Percentiles rank a stretch among this genome's conserved stretches.
Conservation (phyloP, 805 yeast genomes). For the Hanseniaspora valbyensis region DNA sequence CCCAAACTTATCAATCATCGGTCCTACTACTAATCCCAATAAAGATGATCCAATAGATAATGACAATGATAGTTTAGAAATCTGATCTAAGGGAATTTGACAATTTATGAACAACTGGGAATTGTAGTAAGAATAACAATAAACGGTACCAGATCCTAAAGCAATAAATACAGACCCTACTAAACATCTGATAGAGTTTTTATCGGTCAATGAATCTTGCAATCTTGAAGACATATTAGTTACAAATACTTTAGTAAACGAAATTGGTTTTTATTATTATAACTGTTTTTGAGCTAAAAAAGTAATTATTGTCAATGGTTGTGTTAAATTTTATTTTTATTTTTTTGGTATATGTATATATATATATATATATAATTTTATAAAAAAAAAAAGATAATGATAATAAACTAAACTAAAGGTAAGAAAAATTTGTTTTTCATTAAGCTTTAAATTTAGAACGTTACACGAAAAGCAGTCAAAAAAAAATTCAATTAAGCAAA, state of each 20-base stretch:
- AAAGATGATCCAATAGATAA: slow-evolving; percentile 54
- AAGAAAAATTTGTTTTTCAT: no score
- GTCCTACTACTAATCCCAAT: slow-evolving; percentile 64
- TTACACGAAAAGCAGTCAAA: no score
- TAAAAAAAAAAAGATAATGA: no score
- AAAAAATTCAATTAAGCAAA: no score
- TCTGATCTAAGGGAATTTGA: slow-evolving; percentile 46
- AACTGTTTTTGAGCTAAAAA: no score
- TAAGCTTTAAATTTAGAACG: no score
- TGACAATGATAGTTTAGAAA: slow-evolving; percentile 55
- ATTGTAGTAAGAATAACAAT: slow-evolving; percentile 62
- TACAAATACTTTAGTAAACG: no score
- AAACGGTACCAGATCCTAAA: slow-evolving; percentile 65
- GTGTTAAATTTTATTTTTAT: no score
- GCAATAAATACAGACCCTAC: slow-evolving; percentile 38
- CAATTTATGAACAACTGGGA: slow-evolving; percentile 55
- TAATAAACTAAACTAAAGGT: no score
- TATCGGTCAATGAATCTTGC: slow-evolving; percentile 2
- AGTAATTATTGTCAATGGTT: no score
- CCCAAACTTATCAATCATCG: slow-evolving; percentile 51
- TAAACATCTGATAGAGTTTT: slow-evolving; percentile 18
- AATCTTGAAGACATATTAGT: neutral
- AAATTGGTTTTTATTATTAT: neutral
- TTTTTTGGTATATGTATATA: no score
- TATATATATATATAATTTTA: no score